Base-by-base conservation (phyloP, 1,139 yeast genomes). In the Scheffersomyces quercinus region DNA sequence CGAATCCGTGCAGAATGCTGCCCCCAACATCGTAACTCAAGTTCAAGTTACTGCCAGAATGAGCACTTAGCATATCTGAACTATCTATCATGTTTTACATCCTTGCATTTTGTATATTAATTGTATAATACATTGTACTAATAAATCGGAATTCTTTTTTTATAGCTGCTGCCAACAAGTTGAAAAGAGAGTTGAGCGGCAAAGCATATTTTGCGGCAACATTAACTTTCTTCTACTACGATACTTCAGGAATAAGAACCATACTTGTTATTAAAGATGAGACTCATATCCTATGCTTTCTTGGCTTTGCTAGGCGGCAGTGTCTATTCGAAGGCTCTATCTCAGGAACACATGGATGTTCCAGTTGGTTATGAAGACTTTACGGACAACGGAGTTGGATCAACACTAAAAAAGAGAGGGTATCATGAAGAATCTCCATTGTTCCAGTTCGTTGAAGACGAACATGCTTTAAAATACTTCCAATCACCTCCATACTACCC, bases 11-110 rank as follows among this genome's bases (percentile, higher is more conserved):
- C 38, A 38, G n/a, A 60, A 56, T 30, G 51, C 68, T 10, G 74
- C 76, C 5, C 75, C 77, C 2, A 71, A 64, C 46, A 67, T 72
- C 3, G 66, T 74, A n/a, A 70, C 78, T 0, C 73, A 73, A 7
- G 68, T 74, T n/a, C 79, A 72, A 48, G 79, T 73, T 14, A 70
- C 75, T 9, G 75, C 74, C 12, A 50, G 73, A 43, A 69, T 69
- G 74, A 67, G 73, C 49, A 63, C 73, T 35, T 68, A 47, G 47
- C 29, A 20, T 20, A 20, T 6, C 26, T 20, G 26, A 20, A 5
- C 7, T 20, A 20, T 20, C 26, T 16, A 20, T 32, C 28, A 37
- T 9, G 32, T 24, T 28, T 11, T 5, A 26, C 35, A 31, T 14
- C 35, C 35, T 14, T 13, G 20, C 35, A 31, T 31, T 31, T 31